Evolutionary conservation across 2,329 filamentous ascomycete species (phyloP), one percentile per base, ranked within the genome.

Genomic region (Colletotrichum kahawae): DNA sequence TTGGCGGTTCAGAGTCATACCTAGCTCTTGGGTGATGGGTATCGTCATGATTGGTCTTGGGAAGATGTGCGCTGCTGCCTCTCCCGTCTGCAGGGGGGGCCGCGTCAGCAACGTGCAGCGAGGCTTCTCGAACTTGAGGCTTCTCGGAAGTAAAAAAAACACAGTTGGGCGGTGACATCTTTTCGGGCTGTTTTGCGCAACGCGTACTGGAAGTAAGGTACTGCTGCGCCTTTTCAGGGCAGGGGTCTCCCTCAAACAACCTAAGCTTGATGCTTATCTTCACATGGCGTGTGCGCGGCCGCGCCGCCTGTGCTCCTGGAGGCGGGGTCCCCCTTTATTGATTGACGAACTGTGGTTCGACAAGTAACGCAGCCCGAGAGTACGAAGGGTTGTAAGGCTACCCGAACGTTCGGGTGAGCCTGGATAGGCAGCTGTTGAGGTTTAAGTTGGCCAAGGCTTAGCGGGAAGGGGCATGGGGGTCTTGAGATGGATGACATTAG

Each of bases 201-300:
- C 56, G 64, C 64, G 57, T 56, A 68, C 66, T 68, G 66, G 34
- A 34, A 60, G n/a, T 62, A 62, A 62, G 57, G 38, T 38, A 51
- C 51, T 38, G 38, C 60, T 71, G 60, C 60, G 67, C 60, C 68
- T 51, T 48, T 64, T 9, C 31, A 16, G 62, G 62, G 59, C 38
- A 70, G 43, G 59, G 67, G 48, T 67, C 18, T 56, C 57, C 69
- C 69, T 43, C 48, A 57, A 67, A 21, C 43, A 68, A 51, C 43
- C 43, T 51, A 51, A 68, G 48, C 57, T 75, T 64, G 69, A 73
- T 75, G 73, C 73, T 75, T 73, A 72, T 68, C 64, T 75, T 64
- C 59, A 59, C 64, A 48, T 64, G 34, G 57, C 70, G 38, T 75
- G 62, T 56, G 62, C 68, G 63, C 56, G 68, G 69, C 63, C 59